These are phyloP conservation scores for Keithomyces neogunnii DNA, from an alignment of 2,329 filamentous ascomycete genomes.

Conservation along the genomic window DNA sequence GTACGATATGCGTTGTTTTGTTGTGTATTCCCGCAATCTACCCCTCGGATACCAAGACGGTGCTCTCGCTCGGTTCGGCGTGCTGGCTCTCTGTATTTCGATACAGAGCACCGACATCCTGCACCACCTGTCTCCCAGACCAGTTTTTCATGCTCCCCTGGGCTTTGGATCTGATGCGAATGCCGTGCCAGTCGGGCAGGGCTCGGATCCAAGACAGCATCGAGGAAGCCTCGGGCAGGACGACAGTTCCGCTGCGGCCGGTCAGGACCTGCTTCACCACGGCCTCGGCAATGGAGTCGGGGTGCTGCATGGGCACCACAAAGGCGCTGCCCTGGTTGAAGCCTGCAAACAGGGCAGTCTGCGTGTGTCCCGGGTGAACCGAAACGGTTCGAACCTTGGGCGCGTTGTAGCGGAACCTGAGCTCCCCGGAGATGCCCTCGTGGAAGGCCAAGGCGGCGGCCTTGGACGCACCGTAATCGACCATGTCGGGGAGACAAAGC, in stretches of 20 bases:
- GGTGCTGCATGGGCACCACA: conserved; percentile 25
- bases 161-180: conserved; percentile 35
- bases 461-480: conserved; percentile 61
- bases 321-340: conserved; percentile 44
- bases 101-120: conserved; percentile 28
- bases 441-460: conserved; percentile 59
- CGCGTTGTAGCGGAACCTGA: conserved; percentile 52
- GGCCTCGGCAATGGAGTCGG: conserved; percentile 34
- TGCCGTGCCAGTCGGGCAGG: conserved; percentile 56
- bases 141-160: conserved; percentile 34
- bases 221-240: conserved; percentile 33
- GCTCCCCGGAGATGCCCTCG: conserved; percentile 53
- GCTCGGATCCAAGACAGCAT: conserved; percentile 36
- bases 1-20: no score
- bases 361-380: conserved; percentile 44
- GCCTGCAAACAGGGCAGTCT: conserved; percentile 30
- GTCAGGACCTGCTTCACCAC: conserved; percentile 41
- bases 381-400: conserved; percentile 57
- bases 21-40: neutral
- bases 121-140: conserved; percentile 37
- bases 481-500: conserved; percentile 51
- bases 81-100: neutral
- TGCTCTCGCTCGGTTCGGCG: conserved; percentile 6
- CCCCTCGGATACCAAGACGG: conserved; percentile 22
- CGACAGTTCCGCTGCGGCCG: conserved; percentile 37